phyloP scores from a whole-genome alignment of 306 rosid species.

The Medicago lupulina region DNA sequence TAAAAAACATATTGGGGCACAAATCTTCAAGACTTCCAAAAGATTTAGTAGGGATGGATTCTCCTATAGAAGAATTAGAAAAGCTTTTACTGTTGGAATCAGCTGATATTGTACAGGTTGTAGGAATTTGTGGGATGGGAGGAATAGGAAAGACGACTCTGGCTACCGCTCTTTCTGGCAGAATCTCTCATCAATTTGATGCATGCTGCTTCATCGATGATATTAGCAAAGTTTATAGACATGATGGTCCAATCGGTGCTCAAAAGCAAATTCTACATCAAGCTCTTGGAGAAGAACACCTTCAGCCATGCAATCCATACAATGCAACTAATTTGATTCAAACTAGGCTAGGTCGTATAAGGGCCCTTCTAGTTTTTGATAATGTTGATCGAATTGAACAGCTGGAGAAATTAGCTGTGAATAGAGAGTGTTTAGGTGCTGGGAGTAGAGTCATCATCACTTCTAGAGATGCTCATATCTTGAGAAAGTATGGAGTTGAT shows the following conservation, averaged over 20 bases:
- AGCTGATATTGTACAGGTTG: not conserved
- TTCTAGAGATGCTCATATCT: too few species aligned
- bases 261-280: slow-evolving; percentile 5
- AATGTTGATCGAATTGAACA: slow-evolving; percentile 16
- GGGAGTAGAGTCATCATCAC: too few species aligned
- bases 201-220: slow-evolving; percentile 23
- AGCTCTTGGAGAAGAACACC: not conserved
- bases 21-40: too few species aligned
- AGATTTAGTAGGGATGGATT: too few species aligned
- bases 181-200: slow-evolving; percentile 2
- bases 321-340: not conserved
- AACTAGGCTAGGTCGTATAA: not conserved
- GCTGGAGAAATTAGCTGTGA: not conserved
- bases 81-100: not conserved
- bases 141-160: slow-evolving; percentile 42
- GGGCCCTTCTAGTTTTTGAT: slow-evolving; percentile 23
- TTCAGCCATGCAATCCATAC: not conserved
- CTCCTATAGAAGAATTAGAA: too few species aligned
- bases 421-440: too few species aligned
- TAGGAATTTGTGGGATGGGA: slow-evolving; percentile 43
- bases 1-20: too few species aligned
- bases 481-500: too few species aligned
- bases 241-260: not conserved
- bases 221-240: not conserved
- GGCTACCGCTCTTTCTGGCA: not conserved